Base-by-base conservation (phyloP, 2,329 filamentous ascomycete genomes). In the Emergomyces africanus region DNA sequence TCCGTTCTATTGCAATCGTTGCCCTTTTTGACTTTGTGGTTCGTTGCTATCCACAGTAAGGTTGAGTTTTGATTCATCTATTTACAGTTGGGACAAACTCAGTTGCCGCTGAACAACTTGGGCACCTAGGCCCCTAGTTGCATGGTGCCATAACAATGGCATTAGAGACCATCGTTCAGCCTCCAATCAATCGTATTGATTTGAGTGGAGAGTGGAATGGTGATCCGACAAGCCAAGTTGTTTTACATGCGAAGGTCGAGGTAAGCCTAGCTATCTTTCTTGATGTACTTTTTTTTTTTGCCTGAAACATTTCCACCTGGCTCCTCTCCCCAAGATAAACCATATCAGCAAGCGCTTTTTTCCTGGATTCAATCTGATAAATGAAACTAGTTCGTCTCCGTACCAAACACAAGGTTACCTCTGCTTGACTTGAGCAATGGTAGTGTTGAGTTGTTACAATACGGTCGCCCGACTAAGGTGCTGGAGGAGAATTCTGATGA, bases 171-270 rank as follows among this genome's bases (percentile, higher is more conserved):
- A 2, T 33, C 37, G 12, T 14, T 55, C 53, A 58, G 54, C 57
- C n/a, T 50, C 33, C 49, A 58, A 46, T 69, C 57, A 66, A 59
- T 44, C 66, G 69, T 30, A 63, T 73, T 9, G 68, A 72, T 44
- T 48, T 73, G 25, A 65, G 61, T 39, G 68, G 69, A 15, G 65
- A 65, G 15, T 73, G 71, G 71, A 64, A 63, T 56, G 71, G 70
- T 33, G 61, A 66, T 35, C 57, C 59, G 3, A 57, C 54, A 9
- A 63, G 66, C 35, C 62, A 66, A 33, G 66, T 70, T 20, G 60
- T 65, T 25, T 53, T 71, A 46, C 65, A 59, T 20, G 63, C 72
- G 3, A 62, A 64, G 1, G 51, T 73, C 9, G 69, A 73, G 61
- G 71, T 73, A 67, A 51, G 57, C n/a, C n/a, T n/a, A n/a, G n/a